A percentile compares a stretch with the other conserved stretches of the same genome.
Conservation (phyloP, 768 basidiomycete genomes). For the Psilocybe cyanescens region DNA sequence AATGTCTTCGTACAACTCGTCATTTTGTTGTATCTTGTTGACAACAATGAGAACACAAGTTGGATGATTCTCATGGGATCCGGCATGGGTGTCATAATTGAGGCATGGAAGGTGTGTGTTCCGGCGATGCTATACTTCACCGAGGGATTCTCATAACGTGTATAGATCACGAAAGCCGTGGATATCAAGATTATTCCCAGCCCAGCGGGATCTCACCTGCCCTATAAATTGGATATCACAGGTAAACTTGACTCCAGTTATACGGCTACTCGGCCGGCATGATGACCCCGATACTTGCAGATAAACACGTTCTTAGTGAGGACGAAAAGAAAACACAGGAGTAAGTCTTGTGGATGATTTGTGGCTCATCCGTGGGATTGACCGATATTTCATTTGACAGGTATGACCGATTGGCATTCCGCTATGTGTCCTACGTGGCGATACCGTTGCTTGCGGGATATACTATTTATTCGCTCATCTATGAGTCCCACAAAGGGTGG, state of each 20-base stretch:
- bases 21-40: slow-evolving; percentile 90
- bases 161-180: slow-evolving; percentile 86
- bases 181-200: slow-evolving; percentile 75
- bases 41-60: slow-evolving; percentile 93
- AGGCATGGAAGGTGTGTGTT: slow-evolving; percentile 86
- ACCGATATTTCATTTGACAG: slow-evolving; percentile 37
- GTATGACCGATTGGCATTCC: slow-evolving; percentile 93
- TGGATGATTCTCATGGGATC: slow-evolving; percentile 97
- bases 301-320: slow-evolving; percentile 95
- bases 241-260: slow-evolving; percentile 46
- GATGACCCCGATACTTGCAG: slow-evolving; percentile 38
- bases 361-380: slow-evolving; percentile 14
- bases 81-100: slow-evolving; percentile 79
- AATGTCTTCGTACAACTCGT: slow-evolving; percentile 94
- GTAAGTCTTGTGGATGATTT: slow-evolving; percentile 44
- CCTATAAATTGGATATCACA: slow-evolving; percentile 82
- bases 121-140: background rate
- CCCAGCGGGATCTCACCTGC: slow-evolving; percentile 66
- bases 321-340: slow-evolving; percentile 99
- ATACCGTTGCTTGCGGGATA: slow-evolving; percentile 81
- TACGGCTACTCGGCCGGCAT: slow-evolving; percentile 15
- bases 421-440: slow-evolving; percentile 89
- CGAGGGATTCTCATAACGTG: slow-evolving; percentile 19
- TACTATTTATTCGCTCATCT: slow-evolving; percentile 78
- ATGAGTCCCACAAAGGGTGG: slow-evolving; percentile 90